phyloP scores from a whole-genome alignment of 1,284 basidiomycete species.

The Leccinum ambiguum region DNA sequence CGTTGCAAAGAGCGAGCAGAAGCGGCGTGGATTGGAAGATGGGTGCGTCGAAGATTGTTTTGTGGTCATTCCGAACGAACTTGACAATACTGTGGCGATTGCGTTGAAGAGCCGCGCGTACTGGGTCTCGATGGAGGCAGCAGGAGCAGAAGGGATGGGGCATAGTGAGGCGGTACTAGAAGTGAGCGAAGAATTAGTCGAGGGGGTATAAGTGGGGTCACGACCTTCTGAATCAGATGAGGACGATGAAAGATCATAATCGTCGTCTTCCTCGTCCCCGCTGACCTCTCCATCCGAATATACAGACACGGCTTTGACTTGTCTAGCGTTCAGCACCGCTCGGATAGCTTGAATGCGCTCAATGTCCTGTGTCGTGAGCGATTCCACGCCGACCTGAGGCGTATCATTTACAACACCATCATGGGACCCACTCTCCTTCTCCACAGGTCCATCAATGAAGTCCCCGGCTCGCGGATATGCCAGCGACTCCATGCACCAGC shows the following conservation, averaged over 20 bases:
- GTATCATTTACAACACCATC: not conserved
- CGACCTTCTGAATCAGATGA: conserved; percentile 2
- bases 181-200: not conserved
- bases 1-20: not conserved
- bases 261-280: not conserved
- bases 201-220: not conserved
- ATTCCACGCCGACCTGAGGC: not conserved
- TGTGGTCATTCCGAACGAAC: not conserved
- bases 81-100: not conserved
- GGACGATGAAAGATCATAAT: not conserved
- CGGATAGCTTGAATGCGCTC: not conserved
- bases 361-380: not conserved
- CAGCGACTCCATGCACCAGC: not conserved
- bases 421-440: not conserved
- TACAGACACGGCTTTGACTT: not conserved
- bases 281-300: not conserved
- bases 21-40: not conserved
- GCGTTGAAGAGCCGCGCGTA: not conserved
- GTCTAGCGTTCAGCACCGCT: not conserved
- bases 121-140: not conserved
- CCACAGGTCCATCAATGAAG: not conserved
- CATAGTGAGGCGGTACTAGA: not conserved
- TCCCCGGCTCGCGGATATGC: not conserved
- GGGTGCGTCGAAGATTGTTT: not conserved
- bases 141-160: not conserved